Conservation (phyloP, 2,329 filamentous ascomycete species). For the Beauveria sp. region DNA sequence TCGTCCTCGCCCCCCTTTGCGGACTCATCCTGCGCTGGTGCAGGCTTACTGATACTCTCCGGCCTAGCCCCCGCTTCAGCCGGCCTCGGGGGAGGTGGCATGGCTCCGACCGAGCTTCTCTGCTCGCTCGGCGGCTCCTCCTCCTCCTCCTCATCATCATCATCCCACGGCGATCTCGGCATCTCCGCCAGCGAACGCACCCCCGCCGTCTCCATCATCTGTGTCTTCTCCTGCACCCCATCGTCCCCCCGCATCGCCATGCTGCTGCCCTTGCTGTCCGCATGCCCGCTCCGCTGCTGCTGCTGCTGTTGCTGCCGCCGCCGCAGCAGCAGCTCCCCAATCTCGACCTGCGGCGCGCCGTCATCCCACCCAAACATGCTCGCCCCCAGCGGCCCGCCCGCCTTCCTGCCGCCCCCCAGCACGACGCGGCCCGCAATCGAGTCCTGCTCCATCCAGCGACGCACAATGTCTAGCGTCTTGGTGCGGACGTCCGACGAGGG, state of each 20-base stretch:
- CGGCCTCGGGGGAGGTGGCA: constrained; percentile 2
- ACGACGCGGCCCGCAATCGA: constrained; percentile 44
- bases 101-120: constrained; percentile 15
- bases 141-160: neutral
- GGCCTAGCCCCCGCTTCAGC: neutral
- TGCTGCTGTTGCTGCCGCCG: constrained; percentile 14
- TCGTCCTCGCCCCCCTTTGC: neutral
- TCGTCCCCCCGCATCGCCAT: too few species aligned
- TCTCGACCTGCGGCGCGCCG: constrained; percentile 40
- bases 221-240: constrained; percentile 14
- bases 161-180: constrained; percentile 8
- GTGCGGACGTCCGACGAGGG: constrained; percentile 42
- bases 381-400: constrained; percentile 30
- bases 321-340: constrained; percentile 32
- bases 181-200: neutral
- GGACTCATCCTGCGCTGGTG: neutral
- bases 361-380: constrained; percentile 57
- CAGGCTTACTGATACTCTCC: neutral
- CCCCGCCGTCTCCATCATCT: constrained; percentile 15
- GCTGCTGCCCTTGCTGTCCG: too few species aligned
- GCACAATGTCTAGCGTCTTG: constrained; percentile 50
- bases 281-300: neutral
- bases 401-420: constrained; percentile 27
- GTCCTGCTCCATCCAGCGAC: constrained; percentile 60
- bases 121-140: neutral